Conservation (phyloP, 2,329 filamentous ascomycete genomes). For the Niveomyces coronatus region DNA sequence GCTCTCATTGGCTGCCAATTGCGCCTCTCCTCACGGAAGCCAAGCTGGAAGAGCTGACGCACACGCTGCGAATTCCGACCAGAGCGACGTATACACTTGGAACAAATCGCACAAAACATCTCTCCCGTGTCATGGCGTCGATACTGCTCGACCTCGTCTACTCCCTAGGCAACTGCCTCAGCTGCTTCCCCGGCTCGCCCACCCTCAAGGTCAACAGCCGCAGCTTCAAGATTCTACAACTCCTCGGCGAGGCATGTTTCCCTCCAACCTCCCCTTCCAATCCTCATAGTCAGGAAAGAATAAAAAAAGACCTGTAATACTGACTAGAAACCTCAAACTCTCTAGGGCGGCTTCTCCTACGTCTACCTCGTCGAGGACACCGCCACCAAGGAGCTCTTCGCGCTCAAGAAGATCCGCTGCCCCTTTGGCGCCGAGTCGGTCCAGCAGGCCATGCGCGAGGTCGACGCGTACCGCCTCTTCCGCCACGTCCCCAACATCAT, state of each 20-base stretch:
- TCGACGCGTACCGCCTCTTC: conserved; percentile 93
- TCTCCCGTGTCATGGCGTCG: no score
- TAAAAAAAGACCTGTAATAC: no score
- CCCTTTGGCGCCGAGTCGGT: conserved; percentile 96
- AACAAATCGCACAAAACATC: no score
- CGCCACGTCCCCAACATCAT: conserved; percentile 76
- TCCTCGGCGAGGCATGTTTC: conserved; percentile 73
- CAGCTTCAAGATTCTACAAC: conserved; percentile 88
- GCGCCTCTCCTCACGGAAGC: no score
- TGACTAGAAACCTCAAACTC: no score
- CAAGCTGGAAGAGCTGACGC: no score
- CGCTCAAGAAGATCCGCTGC: conserved; percentile 97
- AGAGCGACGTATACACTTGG: no score
- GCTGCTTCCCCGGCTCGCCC: conserved; percentile 89
- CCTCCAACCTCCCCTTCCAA: neutral
- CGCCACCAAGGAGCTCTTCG: conserved; percentile 71
- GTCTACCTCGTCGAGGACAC: conserved; percentile 97
- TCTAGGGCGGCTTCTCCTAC: conserved; percentile 90
- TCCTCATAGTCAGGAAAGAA: no score
- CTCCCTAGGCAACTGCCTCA: conserved; percentile 88
- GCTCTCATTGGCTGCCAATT: no score
- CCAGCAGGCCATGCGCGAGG: conserved; percentile 87
- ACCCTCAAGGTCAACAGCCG: conserved; percentile 91
- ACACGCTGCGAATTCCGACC: no score
- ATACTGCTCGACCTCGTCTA: conserved; percentile 83